A percentile compares a stretch with the other conserved stretches of the same genome.
These are phyloP conservation scores for Saxophila tyrrhenica DNA, from an alignment of 495 filamentous ascomycete species.

Conservation along the genomic window DNA sequence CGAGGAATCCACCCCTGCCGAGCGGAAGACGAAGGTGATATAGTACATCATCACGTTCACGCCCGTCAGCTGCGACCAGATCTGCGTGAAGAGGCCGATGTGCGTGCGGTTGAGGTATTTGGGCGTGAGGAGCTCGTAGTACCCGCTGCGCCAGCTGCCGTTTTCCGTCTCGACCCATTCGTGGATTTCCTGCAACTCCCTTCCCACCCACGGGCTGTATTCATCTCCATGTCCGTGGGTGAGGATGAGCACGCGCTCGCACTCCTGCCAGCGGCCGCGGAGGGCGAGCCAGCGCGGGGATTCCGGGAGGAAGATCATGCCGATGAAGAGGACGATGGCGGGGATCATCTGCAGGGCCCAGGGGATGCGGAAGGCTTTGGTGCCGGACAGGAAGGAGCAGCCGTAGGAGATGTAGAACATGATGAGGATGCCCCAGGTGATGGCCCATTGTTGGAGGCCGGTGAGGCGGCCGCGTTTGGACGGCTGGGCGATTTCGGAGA, in stretches of 20 bases:
- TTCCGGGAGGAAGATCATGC: conserved; percentile 57
- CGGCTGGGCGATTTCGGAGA: conserved; percentile 57
- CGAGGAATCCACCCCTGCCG: conserved; percentile 23
- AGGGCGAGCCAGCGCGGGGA: conserved; percentile 68
- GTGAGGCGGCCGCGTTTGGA: conserved; percentile 56
- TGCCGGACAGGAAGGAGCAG: conserved; percentile 48
- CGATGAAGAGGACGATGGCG: conserved; percentile 44
- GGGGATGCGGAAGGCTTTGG: conserved; percentile 57
- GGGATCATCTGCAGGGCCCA: conserved; percentile 71
- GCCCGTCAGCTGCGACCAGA: conserved; percentile 75
- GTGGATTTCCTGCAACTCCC: conserved; percentile 60
- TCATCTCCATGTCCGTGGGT: conserved; percentile 58
- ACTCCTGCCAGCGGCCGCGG: conserved; percentile 64
- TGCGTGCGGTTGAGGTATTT: conserved; percentile 64
- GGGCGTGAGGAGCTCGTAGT: conserved; percentile 56
- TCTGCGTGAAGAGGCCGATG: conserved; percentile 67
- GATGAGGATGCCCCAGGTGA: conserved; percentile 56
- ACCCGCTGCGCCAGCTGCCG: conserved; percentile 48
- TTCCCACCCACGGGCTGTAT: conserved; percentile 47
- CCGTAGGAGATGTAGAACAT: conserved; percentile 78
- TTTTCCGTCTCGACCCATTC: conserved; percentile 61
- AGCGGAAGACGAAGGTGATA: conserved; percentile 32
- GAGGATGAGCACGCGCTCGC: conserved; percentile 48
- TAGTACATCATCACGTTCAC: conserved; percentile 80
- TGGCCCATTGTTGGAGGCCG: conserved; percentile 64